These are phyloP conservation scores for Seminavis robusta DNA, from an alignment of 108 stramenopile genomes.

Conservation along the genomic window DNA sequence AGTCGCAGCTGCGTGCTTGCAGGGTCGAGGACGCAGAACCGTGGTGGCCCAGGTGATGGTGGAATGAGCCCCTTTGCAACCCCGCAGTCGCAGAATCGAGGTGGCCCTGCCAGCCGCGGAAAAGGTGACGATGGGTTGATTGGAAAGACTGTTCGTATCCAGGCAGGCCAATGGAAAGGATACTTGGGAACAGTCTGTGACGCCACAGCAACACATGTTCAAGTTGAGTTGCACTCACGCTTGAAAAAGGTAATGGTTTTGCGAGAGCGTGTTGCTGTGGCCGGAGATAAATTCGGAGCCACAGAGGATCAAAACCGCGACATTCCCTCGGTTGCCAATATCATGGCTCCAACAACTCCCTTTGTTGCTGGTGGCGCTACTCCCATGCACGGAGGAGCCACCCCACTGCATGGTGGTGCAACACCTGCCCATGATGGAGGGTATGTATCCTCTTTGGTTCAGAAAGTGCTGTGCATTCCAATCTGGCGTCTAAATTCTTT, in stretches of 20 bases:
- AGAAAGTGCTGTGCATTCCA: no score
- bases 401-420: slow-evolving; percentile 80
- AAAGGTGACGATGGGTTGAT: slow-evolving; percentile 75
- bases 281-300: slow-evolving; percentile 89
- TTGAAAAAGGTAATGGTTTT: slow-evolving; percentile 91
- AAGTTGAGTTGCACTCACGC: slow-evolving; percentile 86
- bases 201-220: slow-evolving; percentile 85
- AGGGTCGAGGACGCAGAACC: slow-evolving; percentile 54
- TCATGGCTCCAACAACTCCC: slow-evolving; percentile 31
- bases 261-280: slow-evolving; percentile 77
- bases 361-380: slow-evolving; percentile 70
- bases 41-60: slow-evolving; percentile 43
- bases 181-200: slow-evolving; percentile 86
- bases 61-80: slow-evolving; percentile 71
- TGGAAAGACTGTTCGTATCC: slow-evolving; percentile 87
- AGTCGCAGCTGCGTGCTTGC: slow-evolving; percentile 84
- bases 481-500: no score
- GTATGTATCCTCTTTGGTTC: no score
- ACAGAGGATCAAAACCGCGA: slow-evolving; percentile 35
- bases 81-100: slow-evolving; percentile 60
- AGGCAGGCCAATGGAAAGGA: slow-evolving; percentile 92
- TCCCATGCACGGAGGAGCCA: slow-evolving; percentile 87
- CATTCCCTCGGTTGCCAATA: slow-evolving; percentile 2
- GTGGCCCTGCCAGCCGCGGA: slow-evolving; percentile 51
- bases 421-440: slow-evolving; percentile 43